phyloP scores from a whole-genome alignment of 352 stramenopile species.

The Blastocystis sp. region DNA sequence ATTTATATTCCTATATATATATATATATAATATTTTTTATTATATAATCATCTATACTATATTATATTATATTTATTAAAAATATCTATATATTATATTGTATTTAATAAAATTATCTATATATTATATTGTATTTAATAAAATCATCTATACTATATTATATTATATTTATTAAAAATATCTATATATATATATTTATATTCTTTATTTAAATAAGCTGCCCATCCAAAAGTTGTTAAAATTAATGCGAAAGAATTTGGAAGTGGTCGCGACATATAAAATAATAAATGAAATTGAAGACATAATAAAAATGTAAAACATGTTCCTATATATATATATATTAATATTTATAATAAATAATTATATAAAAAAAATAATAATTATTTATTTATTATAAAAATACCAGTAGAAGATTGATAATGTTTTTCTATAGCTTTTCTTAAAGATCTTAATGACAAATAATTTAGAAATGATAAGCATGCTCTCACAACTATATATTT shows the following conservation, averaged over 20 bases:
- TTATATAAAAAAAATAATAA: slow-evolving; percentile 1
- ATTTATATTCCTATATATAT: slow-evolving; percentile 11
- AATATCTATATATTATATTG: slow-evolving; percentile 52
- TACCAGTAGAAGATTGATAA: slow-evolving; percentile 17
- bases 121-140: too few relatives aligned
- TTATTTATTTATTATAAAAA: not conserved
- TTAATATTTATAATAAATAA: too few relatives aligned
- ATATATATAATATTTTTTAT: slow-evolving; percentile 36
- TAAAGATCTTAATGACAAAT: slow-evolving; percentile 40
- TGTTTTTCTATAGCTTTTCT: slow-evolving; percentile 16
- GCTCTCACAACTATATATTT: slow-evolving; percentile 46
- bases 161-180: too few relatives aligned
- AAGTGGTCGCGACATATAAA: slow-evolving; percentile 81
- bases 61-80: slow-evolving; percentile 44
- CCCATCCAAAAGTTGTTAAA: slow-evolving; percentile 48
- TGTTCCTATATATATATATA: too few relatives aligned
- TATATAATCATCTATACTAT: not conserved
- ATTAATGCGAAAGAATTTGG: slow-evolving; percentile 87
- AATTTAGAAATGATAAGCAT: slow-evolving; percentile 51
- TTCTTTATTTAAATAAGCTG: slow-evolving; percentile 46
- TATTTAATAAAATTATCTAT: too few relatives aligned
- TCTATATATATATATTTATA: too few relatives aligned
- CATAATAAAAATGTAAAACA: slow-evolving; percentile 42
- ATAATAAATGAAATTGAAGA: slow-evolving; percentile 85
- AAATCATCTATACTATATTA: slow-evolving; percentile 53